These are phyloP conservation scores for Kodamaea kakaduensis DNA, from an alignment of 805 yeast genomes.

Conservation along the genomic window DNA sequence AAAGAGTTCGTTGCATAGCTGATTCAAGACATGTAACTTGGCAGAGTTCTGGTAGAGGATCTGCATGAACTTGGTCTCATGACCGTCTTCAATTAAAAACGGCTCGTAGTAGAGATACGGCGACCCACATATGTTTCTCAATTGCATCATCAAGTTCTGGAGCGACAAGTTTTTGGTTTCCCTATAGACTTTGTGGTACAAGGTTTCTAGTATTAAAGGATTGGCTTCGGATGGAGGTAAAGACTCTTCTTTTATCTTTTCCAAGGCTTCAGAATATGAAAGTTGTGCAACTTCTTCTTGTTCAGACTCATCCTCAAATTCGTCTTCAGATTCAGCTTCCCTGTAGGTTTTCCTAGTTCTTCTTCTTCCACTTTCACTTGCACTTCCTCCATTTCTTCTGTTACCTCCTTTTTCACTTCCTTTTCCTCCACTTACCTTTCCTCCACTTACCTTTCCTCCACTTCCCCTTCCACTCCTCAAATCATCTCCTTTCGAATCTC, in stretches of 20 bases:
- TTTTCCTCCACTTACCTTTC: conserved; percentile 5
- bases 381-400: conserved; percentile 6
- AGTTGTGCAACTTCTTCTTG: not conserved
- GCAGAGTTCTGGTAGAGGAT: conserved; percentile 54
- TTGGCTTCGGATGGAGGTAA: conserved; percentile 11
- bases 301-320: conserved; percentile 16
- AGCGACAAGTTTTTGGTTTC: conserved; percentile 38
- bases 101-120: conserved; percentile 85
- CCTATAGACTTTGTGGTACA: conserved; percentile 14
- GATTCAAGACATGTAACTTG: conserved; percentile 67
- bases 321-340: conserved; percentile 31
- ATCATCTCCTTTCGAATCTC: too few species aligned
- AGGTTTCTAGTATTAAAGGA: conserved; percentile 12
- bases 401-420: conserved; percentile 1
- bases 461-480: conserved; percentile 5
- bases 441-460: conserved; percentile 2
- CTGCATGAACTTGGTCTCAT: conserved; percentile 27
- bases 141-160: conserved; percentile 75
- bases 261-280: conserved; percentile 8
- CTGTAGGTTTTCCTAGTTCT: conserved; percentile 7
- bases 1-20: conserved; percentile 52
- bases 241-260: conserved; percentile 15
- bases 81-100: conserved; percentile 43
- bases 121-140: conserved; percentile 79
- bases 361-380: conserved; percentile 3